Base-by-base conservation (phyloP, 805 yeast species). In the Priceomyces fermenticarens region DNA sequence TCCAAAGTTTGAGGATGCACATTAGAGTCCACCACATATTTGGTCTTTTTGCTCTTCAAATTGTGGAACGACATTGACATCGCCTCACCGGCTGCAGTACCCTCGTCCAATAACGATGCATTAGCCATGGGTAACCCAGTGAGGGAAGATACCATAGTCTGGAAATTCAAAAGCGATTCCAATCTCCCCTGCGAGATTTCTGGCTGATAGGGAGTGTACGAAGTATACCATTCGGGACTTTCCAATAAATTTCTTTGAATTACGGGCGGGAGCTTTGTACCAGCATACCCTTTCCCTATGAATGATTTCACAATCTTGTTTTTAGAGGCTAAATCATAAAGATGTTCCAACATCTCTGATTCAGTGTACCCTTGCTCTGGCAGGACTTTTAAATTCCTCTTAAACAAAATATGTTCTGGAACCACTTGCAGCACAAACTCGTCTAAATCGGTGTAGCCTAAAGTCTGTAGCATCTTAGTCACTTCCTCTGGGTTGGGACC, bases 121-220 rank as follows among this genome's bases (percentile, higher is more conserved):
- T 93, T 93, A 38, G 98, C 90, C 54, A 93, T 81, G n/a, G 88
- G 85, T 66, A 93, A 73, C 1, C 98, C 99, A 0, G 99, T 93
- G 49, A 93, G 74, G 45, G 93, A 96, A 23, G 89, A 66, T 11
- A 93, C 74, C 56, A 91, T 73, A n/a, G 99, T 93, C 68, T 93
- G 99, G 68, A 78, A 93, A 65, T 93, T 93, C 47, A 93, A 70
- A 47, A 93, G 70, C 15, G 93, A 81, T 67, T 91, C 96, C 53
- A 93, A 75, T 54, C 99, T 81, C 40, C 99, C 99, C 66, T 93
- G 99, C 1, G 97, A 85, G 43, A 93, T 90, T 63, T 93, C 99
- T 0, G 99, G 97, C 69, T 93, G 99, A 63, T 93, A 93, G 28
- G 99, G 99, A 16, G 99, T 93, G 62, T 93, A 93, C 1, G 97